phyloP scores from a whole-genome alignment of 1,284 basidiomycete genomes.

The Trametes versicolor region DNA sequence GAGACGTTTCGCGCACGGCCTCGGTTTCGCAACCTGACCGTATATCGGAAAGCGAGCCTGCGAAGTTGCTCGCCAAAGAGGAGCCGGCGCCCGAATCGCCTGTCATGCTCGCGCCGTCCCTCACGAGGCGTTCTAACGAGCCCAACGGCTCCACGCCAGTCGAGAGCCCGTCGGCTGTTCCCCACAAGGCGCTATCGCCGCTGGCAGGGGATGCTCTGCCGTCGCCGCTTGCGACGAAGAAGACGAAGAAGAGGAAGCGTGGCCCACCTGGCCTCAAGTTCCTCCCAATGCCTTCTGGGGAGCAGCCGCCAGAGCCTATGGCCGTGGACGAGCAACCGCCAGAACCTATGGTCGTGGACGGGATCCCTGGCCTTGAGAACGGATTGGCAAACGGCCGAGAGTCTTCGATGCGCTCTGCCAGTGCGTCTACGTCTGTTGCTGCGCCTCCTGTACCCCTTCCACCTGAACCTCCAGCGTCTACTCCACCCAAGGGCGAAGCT shows the following conservation, averaged over 20 bases:
- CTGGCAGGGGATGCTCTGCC: slow-evolving; percentile 14
- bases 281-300: slow-evolving; percentile 17
- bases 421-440: neutral
- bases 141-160: neutral
- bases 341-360: neutral
- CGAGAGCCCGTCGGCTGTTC: neutral
- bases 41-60: neutral
- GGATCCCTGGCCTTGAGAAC: neutral
- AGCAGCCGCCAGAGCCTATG: slow-evolving; percentile 1
- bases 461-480: neutral
- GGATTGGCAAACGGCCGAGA: neutral
- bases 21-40: neutral
- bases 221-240: slow-evolving; percentile 20
- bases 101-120: slow-evolving; percentile 14
- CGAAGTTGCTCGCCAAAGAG: neutral
- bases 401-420: neutral
- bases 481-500: neutral
- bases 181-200: neutral
- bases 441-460: neutral
- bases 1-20: neutral
- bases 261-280: slow-evolving; percentile 26
- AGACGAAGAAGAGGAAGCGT: slow-evolving; percentile 22
- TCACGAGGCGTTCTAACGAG: slow-evolving; percentile 13
- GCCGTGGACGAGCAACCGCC: neutral
- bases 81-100: slow-evolving; percentile 1